A percentile compares a stretch with the other conserved stretches of the same genome.
phyloP scores from a whole-genome alignment of 441 rosid species.

The Corymbia calophylla region DNA sequence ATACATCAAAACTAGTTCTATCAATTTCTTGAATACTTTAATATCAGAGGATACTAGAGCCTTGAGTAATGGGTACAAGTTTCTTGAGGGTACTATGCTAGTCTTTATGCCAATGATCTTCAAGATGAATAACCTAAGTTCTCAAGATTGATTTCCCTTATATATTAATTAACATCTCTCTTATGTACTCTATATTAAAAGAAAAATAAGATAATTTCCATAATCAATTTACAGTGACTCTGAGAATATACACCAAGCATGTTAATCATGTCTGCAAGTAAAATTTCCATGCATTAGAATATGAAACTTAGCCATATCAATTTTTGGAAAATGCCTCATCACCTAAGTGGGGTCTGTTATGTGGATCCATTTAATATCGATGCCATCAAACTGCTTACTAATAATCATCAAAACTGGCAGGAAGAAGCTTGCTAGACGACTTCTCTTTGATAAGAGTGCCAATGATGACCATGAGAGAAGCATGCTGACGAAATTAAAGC shows the following conservation, averaged over 20 bases:
- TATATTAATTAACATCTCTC: neutral
- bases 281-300: neutral
- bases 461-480: neutral
- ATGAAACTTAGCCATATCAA: neutral
- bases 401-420: neutral
- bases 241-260: neutral
- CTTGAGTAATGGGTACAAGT: neutral
- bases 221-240: neutral
- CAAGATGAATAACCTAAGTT: neutral
- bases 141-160: neutral
- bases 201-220: neutral
- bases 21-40: neutral
- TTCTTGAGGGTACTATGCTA: neutral
- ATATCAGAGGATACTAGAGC: neutral
- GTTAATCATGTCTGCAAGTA: neutral
- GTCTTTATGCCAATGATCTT: neutral
- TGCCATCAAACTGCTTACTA: neutral
- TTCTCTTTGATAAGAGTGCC: neutral
- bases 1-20: neutral
- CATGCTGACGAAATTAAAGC: neutral
- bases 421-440: neutral
- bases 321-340: neutral
- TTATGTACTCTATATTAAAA: neutral
- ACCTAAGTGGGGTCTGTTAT: neutral
- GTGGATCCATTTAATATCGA: neutral